A percentile compares a stretch with the other conserved stretches of the same genome.
Conservation (phyloP, 23 red algal genomes). For the Gracilaria caudata region DNA sequence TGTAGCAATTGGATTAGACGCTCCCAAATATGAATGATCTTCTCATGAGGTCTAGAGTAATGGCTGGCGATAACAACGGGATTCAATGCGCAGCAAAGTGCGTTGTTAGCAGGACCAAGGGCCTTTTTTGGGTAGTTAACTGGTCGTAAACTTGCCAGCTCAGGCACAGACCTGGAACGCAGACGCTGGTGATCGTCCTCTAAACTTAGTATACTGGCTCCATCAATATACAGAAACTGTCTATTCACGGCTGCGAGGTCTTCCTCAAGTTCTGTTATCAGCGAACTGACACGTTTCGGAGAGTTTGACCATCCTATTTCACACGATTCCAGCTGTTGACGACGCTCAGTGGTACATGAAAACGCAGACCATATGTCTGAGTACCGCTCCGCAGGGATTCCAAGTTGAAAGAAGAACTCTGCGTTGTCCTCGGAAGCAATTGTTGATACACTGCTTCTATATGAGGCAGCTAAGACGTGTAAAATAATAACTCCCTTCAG, state of each 20-base stretch:
- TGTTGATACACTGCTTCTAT: no score
- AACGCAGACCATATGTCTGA: no score
- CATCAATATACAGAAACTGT: background rate
- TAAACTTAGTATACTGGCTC: background rate
- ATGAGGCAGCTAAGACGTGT: no score
- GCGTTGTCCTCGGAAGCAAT: no score
- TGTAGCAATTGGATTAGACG: background rate
- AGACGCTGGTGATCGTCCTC: constrained; percentile 32
- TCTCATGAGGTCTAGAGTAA: constrained; percentile 2
- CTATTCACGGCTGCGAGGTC: constrained; percentile 14
- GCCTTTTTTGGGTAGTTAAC: constrained; percentile 31
- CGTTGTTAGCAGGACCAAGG: background rate
- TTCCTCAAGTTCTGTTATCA: constrained; percentile 9
- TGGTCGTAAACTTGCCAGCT: background rate
- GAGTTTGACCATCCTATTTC: constrained; percentile 4
- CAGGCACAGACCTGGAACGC: background rate
- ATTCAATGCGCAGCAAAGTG: background rate
- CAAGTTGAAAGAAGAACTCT: no score
- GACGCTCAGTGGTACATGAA: no score
- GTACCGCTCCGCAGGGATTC: no score
- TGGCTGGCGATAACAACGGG: constrained; percentile 27
- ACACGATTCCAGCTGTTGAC: no score
- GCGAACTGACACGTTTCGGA: background rate
- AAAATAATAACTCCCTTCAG: no score
- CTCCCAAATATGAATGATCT: background rate